Evolutionary conservation across 1,284 basidiomycete species (phyloP), one percentile per base, ranked within the genome.

Genomic region (Neonothopanus nambi): DNA sequence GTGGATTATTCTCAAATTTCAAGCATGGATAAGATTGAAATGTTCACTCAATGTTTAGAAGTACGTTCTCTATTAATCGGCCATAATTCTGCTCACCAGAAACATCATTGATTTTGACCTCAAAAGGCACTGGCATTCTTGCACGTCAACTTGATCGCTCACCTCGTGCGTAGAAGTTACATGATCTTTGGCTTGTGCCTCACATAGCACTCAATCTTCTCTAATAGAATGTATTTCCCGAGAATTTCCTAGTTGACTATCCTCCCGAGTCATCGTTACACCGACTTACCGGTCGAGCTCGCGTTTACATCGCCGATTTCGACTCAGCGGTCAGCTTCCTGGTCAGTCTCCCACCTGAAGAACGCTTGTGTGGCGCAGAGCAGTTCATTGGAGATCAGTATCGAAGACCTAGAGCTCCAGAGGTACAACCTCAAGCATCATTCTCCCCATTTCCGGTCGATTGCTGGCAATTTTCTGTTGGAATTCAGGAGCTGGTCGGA

Each of bases 401-500:
- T 38, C 6, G 24, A 20, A 36, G 45, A 18, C 26, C 30, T 11
- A 50, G 42, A 28, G 39, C 48, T n/a, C 48, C 39, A 12, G 48
- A 50, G 18, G 35, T 50, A 11, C 30, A 24, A 12, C 28, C 36
- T 33, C 9, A 24, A 21, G 12, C 23, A 35, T 28, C 28, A 9
- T 41, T 50, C 33, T 50, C 48, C 8, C 48, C 48, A 13, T 50
- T 50, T 13, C 26, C 48, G 40, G 48, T 50, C 24, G 48, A 50
- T 18, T 50, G 48, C 28, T 50, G 48, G 48, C 48, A 50, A 24
- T 36, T 50, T 23, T 24, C 48, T 2, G 30, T 26, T 6, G n/a
- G 28, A 13, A 20, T 33, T 21, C 20, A 35, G 13, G 15, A 28
- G 17, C 18, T 41, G 26, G 24, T 20, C 17, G 9, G n/a, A 33